Conservation (phyloP, 2,329 filamentous ascomycete genomes). For the Byssoonygena ceratinophila region DNA sequence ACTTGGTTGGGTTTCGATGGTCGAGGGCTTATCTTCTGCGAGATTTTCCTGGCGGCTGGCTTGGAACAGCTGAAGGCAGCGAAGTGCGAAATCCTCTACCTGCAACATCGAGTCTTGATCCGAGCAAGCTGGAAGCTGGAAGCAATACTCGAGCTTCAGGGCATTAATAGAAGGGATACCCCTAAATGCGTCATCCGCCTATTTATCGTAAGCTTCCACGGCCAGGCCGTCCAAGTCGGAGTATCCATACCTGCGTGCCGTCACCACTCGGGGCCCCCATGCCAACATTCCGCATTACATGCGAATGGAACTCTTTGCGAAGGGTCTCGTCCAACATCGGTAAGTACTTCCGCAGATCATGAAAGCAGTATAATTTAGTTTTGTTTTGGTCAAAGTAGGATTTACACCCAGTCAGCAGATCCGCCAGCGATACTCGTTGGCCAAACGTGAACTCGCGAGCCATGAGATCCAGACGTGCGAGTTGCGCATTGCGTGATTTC, state of each 20-base stretch:
- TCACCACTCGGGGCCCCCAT: constrained; percentile 3
- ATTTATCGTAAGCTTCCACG: constrained; percentile 2
- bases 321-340: constrained; percentile 23
- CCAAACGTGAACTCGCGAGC: constrained; percentile 22
- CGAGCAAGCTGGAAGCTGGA: constrained; percentile 25
- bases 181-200: constrained; percentile 21
- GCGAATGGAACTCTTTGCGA: constrained; percentile 21
- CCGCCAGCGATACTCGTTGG: constrained; percentile 20
- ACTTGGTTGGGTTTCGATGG: constrained; percentile 35
- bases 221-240: neutral
- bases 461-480: constrained; percentile 29
- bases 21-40: constrained; percentile 22
- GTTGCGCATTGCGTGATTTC: constrained; percentile 35
- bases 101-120: constrained; percentile 20
- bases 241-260: constrained; percentile 16
- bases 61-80: constrained; percentile 31
- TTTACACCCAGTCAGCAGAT: constrained; percentile 31
- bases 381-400: constrained; percentile 34
- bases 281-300: constrained; percentile 18
- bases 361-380: constrained; percentile 38
- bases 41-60: constrained; percentile 19
- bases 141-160: constrained; percentile 36
- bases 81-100: constrained; percentile 30
- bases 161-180: constrained; percentile 32
- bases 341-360: constrained; percentile 33